A percentile compares a stretch with the other conserved stretches of the same genome.
These are phyloP conservation scores for Gelatoporia subvermispora DNA, from an alignment of 768 basidiomycete genomes.

Conservation along the genomic window DNA sequence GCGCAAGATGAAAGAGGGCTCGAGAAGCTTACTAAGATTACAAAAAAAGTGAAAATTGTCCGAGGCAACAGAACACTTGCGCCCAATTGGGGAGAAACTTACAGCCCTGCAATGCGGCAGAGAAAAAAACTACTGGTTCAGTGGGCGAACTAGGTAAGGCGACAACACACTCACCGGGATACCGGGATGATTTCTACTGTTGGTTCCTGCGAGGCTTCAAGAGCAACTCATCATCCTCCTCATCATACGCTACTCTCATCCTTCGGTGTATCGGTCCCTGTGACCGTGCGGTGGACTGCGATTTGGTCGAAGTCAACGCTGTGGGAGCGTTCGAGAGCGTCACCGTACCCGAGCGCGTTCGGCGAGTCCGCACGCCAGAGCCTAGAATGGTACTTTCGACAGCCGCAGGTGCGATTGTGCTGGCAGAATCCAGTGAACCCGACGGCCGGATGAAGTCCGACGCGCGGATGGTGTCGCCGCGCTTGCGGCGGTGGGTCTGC, in stretches of 20 bases:
- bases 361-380: slow-evolving; percentile 27
- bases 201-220: slow-evolving; percentile 13
- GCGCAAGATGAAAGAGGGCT: not conserved
- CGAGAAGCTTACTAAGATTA: too few species aligned
- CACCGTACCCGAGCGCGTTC: slow-evolving; percentile 48
- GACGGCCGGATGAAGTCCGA: slow-evolving; percentile 33
- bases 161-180: not conserved
- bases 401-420: not conserved
- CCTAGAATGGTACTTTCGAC: not conserved
- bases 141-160: too few species aligned
- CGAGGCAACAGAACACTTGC: not conserved
- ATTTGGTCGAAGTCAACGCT: not conserved
- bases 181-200: not conserved
- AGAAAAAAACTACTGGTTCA: too few species aligned
- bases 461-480: slow-evolving; percentile 47
- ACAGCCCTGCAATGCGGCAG: too few species aligned
- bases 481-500: slow-evolving; percentile 19
- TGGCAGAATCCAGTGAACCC: slow-evolving; percentile 1
- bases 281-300: not conserved
- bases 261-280: not conserved
- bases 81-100: too few species aligned
- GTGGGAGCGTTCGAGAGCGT: slow-evolving; percentile 16
- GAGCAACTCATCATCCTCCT: slow-evolving; percentile 22
- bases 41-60: not conserved
- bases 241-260: slow-evolving; percentile 15